Percentiles rank a stretch among this genome's conserved stretches.
phyloP scores from a whole-genome alignment of 2,329 filamentous ascomycete genomes.

The Ceratocystis diversiconidia region DNA sequence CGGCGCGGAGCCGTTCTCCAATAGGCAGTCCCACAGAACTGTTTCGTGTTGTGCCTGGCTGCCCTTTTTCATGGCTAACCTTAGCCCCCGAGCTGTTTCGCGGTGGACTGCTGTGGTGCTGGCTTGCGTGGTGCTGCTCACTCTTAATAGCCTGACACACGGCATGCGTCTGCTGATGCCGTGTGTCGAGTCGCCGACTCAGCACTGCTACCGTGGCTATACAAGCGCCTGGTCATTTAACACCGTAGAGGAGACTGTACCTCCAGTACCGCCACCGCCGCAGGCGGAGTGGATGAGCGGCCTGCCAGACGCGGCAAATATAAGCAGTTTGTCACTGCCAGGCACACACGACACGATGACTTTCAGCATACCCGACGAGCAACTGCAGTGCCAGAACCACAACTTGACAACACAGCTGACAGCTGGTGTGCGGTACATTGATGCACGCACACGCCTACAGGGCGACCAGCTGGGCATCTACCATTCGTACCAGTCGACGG shows the following conservation, averaged over 20 bases:
- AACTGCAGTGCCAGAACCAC: conserved; percentile 35
- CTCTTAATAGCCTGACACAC: conserved; percentile 21
- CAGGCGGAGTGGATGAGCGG: conserved; percentile 31
- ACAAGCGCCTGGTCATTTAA: conserved; percentile 31
- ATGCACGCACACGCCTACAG: conserved; percentile 33
- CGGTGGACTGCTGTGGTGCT: conserved; percentile 11
- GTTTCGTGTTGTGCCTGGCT: not conserved
- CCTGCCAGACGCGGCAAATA: conserved; percentile 29
- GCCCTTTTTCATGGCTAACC: not conserved
- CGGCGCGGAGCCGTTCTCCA: not conserved
- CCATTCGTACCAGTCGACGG: conserved; percentile 33
- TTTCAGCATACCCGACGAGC: conserved; percentile 26
- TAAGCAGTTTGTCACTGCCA: conserved; percentile 35
- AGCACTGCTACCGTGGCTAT: conserved; percentile 26
- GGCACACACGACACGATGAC: conserved; percentile 43
- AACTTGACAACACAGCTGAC: conserved; percentile 32
- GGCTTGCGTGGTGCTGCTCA: conserved; percentile 15
- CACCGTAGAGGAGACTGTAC: conserved; percentile 22
- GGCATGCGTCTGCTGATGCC: conserved; percentile 21
- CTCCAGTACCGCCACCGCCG: not conserved
- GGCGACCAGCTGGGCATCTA: conserved; percentile 34
- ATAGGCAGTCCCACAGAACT: not conserved
- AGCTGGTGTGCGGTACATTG: conserved; percentile 36
- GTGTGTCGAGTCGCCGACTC: conserved; percentile 20
- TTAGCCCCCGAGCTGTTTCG: conserved; percentile 3